phyloP scores from a whole-genome alignment of 2,329 filamentous ascomycete species.

The Neofusicoccum umdonicola region DNA sequence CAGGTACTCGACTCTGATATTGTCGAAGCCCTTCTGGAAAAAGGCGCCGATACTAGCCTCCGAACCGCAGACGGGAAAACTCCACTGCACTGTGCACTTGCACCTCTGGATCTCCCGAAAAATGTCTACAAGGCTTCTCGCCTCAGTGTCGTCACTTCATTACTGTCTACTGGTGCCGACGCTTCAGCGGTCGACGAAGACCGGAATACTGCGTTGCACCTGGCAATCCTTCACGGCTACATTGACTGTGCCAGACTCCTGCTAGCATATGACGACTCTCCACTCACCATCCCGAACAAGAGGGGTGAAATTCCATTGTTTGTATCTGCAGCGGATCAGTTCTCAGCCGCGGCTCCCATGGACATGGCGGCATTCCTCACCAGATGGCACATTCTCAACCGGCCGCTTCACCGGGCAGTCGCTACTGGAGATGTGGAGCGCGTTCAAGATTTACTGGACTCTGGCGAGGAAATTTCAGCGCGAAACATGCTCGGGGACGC shows the following conservation, averaged over 20 bases:
- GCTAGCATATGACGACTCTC: background rate
- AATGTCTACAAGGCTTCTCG: background rate
- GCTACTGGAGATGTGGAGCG: background rate
- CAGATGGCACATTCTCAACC: conserved; percentile 3
- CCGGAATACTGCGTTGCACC: background rate
- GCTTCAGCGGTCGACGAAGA: background rate
- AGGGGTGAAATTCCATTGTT: conserved; percentile 8
- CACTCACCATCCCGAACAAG: background rate
- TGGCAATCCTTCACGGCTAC: conserved; percentile 1
- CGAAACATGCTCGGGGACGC: conserved; percentile 9
- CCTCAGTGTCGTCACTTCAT: background rate
- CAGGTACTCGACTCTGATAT: background rate
- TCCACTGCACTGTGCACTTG: background rate
- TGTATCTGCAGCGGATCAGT: background rate
- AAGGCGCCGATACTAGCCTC: background rate
- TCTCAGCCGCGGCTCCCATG: background rate
- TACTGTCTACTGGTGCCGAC: background rate
- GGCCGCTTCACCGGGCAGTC: conserved; percentile 1
- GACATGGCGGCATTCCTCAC: conserved; percentile 2
- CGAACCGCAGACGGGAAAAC: background rate
- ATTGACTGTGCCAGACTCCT: background rate
- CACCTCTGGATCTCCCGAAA: background rate
- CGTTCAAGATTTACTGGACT: background rate
- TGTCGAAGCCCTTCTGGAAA: conserved; percentile 1
- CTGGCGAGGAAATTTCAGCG: background rate